These are phyloP conservation scores for Lipomyces orientalis DNA, from an alignment of 805 yeast species.

Conservation along the genomic window DNA sequence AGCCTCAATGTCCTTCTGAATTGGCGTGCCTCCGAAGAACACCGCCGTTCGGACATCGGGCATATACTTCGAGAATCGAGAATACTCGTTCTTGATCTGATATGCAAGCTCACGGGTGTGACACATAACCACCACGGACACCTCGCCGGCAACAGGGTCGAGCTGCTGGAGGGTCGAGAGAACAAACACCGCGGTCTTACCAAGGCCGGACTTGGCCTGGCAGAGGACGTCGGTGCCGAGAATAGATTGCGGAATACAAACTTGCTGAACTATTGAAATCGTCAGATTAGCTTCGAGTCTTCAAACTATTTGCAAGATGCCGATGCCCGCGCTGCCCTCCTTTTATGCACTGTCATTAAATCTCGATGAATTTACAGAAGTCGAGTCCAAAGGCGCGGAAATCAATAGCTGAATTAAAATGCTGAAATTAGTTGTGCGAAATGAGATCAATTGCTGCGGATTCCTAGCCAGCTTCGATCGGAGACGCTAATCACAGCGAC, in stretches of 20 bases:
- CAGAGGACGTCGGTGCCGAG: slow-evolving; percentile 97
- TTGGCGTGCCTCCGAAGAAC: slow-evolving; percentile 94
- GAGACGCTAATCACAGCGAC: too few relatives aligned
- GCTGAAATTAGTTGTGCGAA: background rate
- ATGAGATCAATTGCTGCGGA: background rate
- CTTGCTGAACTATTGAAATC: slow-evolving; percentile 79
- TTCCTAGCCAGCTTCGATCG: too few relatives aligned
- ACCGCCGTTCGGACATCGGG: slow-evolving; percentile 97
- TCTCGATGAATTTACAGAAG: background rate
- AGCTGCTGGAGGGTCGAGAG: slow-evolving; percentile 94
- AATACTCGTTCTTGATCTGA: slow-evolving; percentile 96
- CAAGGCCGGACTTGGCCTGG: slow-evolving; percentile 99
- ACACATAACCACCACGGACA: slow-evolving; percentile 91
- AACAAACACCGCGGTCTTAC: slow-evolving; percentile 98
- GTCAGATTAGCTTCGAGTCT: slow-evolving; percentile 18
- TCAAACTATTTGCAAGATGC: slow-evolving; percentile 35
- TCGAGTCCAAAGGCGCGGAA: background rate
- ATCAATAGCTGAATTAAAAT: background rate
- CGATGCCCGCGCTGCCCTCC: slow-evolving; percentile 2
- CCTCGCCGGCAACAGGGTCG: slow-evolving; percentile 97
- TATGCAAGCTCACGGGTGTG: slow-evolving; percentile 99
- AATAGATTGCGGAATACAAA: slow-evolving; percentile 96
- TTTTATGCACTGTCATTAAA: background rate
- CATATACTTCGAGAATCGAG: slow-evolving; percentile 97
- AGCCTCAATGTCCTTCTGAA: slow-evolving; percentile 81